A percentile compares a stretch with the other conserved stretches of the same genome.
These are phyloP conservation scores for Akebia trifoliata DNA, from an alignment of 164 flowering plant species.

Conservation along the genomic window DNA sequence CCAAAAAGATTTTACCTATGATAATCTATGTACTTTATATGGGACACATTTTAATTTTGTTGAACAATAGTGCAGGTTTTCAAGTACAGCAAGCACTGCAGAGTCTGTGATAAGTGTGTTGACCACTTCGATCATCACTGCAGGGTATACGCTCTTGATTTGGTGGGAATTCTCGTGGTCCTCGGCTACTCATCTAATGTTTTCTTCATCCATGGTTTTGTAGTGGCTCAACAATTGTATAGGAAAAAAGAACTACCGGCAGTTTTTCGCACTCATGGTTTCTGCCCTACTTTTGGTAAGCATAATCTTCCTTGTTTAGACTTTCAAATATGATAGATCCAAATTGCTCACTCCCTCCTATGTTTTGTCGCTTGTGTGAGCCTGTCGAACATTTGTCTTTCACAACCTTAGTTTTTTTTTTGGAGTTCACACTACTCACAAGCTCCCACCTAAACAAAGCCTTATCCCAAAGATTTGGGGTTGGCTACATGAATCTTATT, in stretches of 20 bases:
- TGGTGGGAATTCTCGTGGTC: neutral
- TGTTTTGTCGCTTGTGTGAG: too few species aligned
- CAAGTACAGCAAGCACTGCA: conserved; percentile 97
- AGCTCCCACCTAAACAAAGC: too few species aligned
- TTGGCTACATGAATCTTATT: too few species aligned
- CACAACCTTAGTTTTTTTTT: too few species aligned
- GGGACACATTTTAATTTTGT: conserved; percentile 3
- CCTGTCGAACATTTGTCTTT: too few species aligned
- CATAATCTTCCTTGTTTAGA: conserved; percentile 20
- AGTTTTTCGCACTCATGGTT: conserved; percentile 91
- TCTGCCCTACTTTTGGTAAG: conserved; percentile 89
- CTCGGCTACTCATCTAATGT: conserved; percentile 8
- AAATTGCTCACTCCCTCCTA: too few species aligned
- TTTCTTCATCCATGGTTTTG: conserved; percentile 28
- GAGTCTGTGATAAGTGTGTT: conserved; percentile 99
- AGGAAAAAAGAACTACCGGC: conserved; percentile 80
- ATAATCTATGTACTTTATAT: too few species aligned
- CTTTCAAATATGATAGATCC: too few species aligned
- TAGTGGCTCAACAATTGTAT: conserved; percentile 99
- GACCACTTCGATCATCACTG: conserved; percentile 98
- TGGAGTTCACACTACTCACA: too few species aligned
- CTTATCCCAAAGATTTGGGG: too few species aligned
- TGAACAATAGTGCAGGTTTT: conserved; percentile 54
- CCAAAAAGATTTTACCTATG: too few species aligned
- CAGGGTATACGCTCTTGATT: conserved; percentile 55